Evolutionary conservation across 2,329 filamentous ascomycete genomes (phyloP), one percentile per base, ranked within the genome.

Genomic region (Cladosporium colombiae): DNA sequence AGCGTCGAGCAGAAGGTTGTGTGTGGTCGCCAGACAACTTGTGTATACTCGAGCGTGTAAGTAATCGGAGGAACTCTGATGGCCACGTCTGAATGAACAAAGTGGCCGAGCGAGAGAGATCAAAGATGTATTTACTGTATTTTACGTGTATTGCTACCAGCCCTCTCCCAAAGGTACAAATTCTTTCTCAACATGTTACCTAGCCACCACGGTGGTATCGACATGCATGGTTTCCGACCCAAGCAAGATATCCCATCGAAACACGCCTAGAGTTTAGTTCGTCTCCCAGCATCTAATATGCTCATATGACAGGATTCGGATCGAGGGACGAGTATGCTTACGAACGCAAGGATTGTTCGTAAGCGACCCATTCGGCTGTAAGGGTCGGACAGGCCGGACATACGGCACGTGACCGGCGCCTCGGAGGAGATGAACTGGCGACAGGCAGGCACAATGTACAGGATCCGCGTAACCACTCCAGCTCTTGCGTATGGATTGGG

Each of bases 1-100:
- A 89, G 84, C 64, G 81, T 96, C 70, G 93, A 97, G 81, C 94
- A 97, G 81, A 88, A 88, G 71, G 88, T 97, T 13, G 92, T 95
- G 77, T 97, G 93, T 75, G 94, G 94, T 21, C 86, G 91, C 68
- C 88, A 87, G 69, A 89, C 93, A 14, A 94, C 91, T 65, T 92
- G 89, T 18, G 89, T 97, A 4, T 98, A 95, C 79, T 96, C 92
- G 40, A 60, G 62, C 18, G 61, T 63, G 23, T 63, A 31, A 56
- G 40, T 21, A 21, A 11, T 0, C 23, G n/a, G 40, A 21, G 40
- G 40, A 11, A 13, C 4, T 46, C 1, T 8, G 40, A 46, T 10
- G 5, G 40, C 37, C 37, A 13, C 14, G 13, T 52, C 7, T 52
- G n/a, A n/a, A n/a, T n/a, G n/a, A n/a, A n/a, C n/a, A n/a, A n/a